Evolutionary conservation across 2,329 filamentous ascomycete species (phyloP).

Genomic region (Drechslerella stenobrocha): DNA sequence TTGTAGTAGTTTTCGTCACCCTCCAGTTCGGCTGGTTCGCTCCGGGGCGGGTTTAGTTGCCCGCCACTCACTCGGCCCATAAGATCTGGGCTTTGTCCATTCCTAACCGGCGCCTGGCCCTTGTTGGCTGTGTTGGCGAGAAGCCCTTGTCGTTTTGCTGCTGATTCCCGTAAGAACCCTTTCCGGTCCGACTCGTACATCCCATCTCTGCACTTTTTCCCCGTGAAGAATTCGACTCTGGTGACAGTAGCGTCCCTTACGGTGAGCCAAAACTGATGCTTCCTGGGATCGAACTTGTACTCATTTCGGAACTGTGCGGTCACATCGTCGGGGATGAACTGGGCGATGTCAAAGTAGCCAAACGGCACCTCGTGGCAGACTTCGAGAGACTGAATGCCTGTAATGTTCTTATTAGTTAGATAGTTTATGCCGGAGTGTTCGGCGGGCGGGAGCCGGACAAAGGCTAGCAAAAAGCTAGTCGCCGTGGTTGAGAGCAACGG

Average conservation of each 20-base stretch:
- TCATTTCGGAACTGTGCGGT: conserved; percentile 1
- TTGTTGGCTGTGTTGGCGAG: background rate
- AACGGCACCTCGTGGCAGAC: conserved; percentile 23
- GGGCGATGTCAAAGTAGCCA: conserved; percentile 32
- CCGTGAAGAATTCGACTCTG: conserved; percentile 37
- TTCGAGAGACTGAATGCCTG: conserved; percentile 9
- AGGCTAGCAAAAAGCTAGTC: conserved; percentile 18
- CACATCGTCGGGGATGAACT: conserved; percentile 28
- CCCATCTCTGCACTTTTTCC: conserved; percentile 28
- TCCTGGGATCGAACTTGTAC: conserved; percentile 16
- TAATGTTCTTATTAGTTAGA: conserved; percentile 12
- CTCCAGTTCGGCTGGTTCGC: conserved; percentile 15
- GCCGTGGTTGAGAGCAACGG: conserved; percentile 1
- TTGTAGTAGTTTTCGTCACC: conserved; percentile 16
- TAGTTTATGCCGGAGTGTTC: conserved; percentile 23
- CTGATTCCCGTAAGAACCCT: conserved; percentile 11
- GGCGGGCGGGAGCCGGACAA: conserved; percentile 17
- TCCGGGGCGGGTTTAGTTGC: background rate
- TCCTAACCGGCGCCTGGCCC: background rate
- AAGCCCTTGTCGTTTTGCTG: background rate
- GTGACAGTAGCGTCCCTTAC: conserved; percentile 9
- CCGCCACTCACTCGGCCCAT: background rate
- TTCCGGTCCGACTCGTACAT: conserved; percentile 25
- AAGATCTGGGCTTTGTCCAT: conserved; percentile 2
- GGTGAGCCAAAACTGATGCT: conserved; percentile 17